Evolutionary conservation across 2,329 filamentous ascomycete genomes (phyloP).

Genomic region (Colletotrichum eremochloae): DNA sequence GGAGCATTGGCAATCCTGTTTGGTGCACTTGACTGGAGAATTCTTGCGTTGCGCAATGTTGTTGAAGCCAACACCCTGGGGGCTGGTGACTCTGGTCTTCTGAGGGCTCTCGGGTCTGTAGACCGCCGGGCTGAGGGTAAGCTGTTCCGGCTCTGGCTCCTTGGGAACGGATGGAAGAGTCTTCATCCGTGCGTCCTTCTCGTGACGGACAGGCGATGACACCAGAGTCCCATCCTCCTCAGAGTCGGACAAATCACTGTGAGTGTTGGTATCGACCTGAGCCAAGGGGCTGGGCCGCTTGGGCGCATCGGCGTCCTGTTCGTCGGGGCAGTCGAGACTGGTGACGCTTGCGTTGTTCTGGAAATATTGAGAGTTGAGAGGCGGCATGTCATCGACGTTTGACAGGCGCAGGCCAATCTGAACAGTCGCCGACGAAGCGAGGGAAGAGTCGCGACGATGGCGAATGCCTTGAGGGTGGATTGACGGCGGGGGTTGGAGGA

Average conservation of each 20-base stretch:
- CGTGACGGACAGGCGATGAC: constrained; percentile 42
- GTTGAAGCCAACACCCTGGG: constrained; percentile 59
- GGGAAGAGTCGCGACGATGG: constrained; percentile 72
- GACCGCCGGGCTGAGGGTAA: constrained; percentile 64
- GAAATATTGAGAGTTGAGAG: constrained; percentile 50
- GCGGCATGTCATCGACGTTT: constrained; percentile 65
- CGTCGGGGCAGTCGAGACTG: constrained; percentile 53
- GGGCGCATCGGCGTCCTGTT: constrained; percentile 35
- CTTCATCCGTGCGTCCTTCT: constrained; percentile 53
- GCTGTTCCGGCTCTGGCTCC: constrained; percentile 48
- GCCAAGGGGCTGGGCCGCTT: constrained; percentile 52
- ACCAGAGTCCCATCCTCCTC: constrained; percentile 41
- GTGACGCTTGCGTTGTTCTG: constrained; percentile 54
- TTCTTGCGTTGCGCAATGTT: constrained; percentile 38
- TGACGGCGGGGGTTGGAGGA: constrained; percentile 40
- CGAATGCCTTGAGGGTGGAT: constrained; percentile 51
- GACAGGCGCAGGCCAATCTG: constrained; percentile 79
- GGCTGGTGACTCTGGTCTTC: constrained; percentile 56
- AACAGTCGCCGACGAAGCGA: constrained; percentile 75
- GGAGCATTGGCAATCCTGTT: constrained; percentile 42
- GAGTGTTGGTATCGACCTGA: constrained; percentile 34
- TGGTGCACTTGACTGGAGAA: constrained; percentile 37
- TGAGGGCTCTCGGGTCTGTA: constrained; percentile 61
- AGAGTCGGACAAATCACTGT: constrained; percentile 41
- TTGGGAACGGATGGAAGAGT: constrained; percentile 55